Base-by-base conservation (phyloP, 2,329 filamentous ascomycete species). In the Xylariaceae sp. region DNA sequence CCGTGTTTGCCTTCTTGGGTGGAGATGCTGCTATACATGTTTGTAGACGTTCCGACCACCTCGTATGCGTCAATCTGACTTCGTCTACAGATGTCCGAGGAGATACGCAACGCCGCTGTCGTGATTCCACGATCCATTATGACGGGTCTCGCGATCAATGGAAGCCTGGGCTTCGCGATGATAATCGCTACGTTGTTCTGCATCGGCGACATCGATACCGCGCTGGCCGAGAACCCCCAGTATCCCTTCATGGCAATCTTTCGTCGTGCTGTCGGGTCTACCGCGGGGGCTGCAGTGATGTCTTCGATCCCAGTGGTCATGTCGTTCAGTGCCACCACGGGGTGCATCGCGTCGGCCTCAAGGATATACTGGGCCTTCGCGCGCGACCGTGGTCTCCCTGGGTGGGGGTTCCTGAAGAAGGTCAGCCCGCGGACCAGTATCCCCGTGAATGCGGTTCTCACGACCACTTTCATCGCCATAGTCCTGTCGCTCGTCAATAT, bases 281-380 rank as follows among this genome's bases (percentile, higher is more conserved):
- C 4, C 9, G n/a, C 9, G 6, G 42, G 22, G 3, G 29, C 42
- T 11, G 9, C 19, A 9, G 22, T 69, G 19, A 76, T 79, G 69
- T 64, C 66, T 0, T 57, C 65, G 3, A 64, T 78, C 18, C 57
- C 78, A 3, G 64, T 74, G 8, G 57, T 75, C 17, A 67, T 72
- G 8, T 59, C 71, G 12, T 65, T 68, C 2, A 69, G 64, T 12
- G 68, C 68, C 26, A 71, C 67, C 16, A 68, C 76, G 22, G 70
- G 69, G 2, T 71, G 77, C 45, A 66, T 81, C 0, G 74, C 72
- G 1, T 73, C 78, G 0, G 75, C 76, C 0, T 79, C 76, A 1
- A 68, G 76, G 11, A 68, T 77, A 45, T 67, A 73, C 3, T 79
- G 72, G 71, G 72, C 75, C 0, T 78, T 79, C 19, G 44, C 48